phyloP scores from a whole-genome alignment of 148 eudicot genomes.

The Rheum nobile region DNA sequence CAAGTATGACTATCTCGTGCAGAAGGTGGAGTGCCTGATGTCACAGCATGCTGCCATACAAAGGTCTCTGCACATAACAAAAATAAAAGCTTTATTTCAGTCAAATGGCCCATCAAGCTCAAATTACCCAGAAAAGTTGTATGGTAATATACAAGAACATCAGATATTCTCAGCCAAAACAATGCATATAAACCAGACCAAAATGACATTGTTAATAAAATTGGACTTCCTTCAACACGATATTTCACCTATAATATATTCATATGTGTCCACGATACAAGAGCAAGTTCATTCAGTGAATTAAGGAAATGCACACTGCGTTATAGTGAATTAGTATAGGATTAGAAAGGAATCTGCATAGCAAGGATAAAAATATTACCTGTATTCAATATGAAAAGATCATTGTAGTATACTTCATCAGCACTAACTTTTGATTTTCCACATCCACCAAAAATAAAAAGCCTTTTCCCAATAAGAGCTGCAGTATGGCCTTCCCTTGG shows the following conservation, averaged over 20 bases:
- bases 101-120: background rate
- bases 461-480: slow-evolving; percentile 63
- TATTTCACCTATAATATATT: background rate
- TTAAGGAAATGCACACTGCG: background rate
- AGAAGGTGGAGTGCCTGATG: slow-evolving; percentile 72
- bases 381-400: slow-evolving; percentile 73
- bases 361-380: slow-evolving; percentile 19
- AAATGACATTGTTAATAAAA: background rate
- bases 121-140: background rate
- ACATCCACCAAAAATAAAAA: slow-evolving; percentile 93
- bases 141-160: background rate
- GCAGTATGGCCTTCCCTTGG: slow-evolving; percentile 98
- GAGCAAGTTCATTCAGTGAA: background rate
- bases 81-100: slow-evolving; percentile 2
- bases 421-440: slow-evolving; percentile 48
- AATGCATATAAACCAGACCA: background rate
- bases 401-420: slow-evolving; percentile 59
- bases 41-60: slow-evolving; percentile 54
- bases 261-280: background rate
- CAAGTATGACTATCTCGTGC: slow-evolving; percentile 91
- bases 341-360: background rate
- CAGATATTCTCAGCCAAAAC: background rate
- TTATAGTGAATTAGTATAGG: background rate
- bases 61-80: slow-evolving; percentile 45
- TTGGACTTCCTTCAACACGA: background rate